Percentiles rank a stretch among this genome's conserved stretches.
phyloP scores from a whole-genome alignment of 805 yeast genomes.

The Candida parachauliodes region DNA sequence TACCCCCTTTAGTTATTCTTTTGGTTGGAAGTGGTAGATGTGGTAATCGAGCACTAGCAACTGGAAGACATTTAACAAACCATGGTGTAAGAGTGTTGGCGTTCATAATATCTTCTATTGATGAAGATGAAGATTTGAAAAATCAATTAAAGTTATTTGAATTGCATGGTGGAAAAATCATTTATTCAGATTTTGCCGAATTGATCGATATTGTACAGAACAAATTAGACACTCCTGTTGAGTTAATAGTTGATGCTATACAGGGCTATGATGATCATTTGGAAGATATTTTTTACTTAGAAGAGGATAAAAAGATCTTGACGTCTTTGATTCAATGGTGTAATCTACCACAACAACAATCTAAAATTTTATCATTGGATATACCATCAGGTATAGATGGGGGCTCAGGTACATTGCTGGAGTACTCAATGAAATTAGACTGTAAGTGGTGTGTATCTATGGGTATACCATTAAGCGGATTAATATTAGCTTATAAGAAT shows the following conservation, averaged over 20 bases:
- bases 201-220: conserved; percentile 34
- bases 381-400: conserved; percentile 82
- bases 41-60: conserved; percentile 71
- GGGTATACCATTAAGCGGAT: conserved; percentile 69
- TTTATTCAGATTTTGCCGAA: conserved; percentile 30
- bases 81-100: conserved; percentile 69
- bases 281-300: conserved; percentile 48
- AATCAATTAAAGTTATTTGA: conserved; percentile 55
- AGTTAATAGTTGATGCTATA: conserved; percentile 75
- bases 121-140: conserved; percentile 41
- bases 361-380: conserved; percentile 63
- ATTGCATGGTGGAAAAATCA: conserved; percentile 64
- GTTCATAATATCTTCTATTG: conserved; percentile 34
- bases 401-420: conserved; percentile 60
- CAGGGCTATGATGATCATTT: conserved; percentile 78
- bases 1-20: conserved; percentile 72
- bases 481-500: conserved; percentile 57
- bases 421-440: conserved; percentile 24
- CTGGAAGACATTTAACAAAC: conserved; percentile 75
- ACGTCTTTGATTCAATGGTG: conserved; percentile 62
- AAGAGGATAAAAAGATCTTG: conserved; percentile 36
- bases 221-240: conserved; percentile 69
- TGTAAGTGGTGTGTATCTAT: conserved; percentile 62
- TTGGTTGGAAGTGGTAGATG: conserved; percentile 72
- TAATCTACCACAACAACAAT: conserved; percentile 38